Conservation (phyloP, 1,284 basidiomycete species). For the Puccinia horiana region DNA sequence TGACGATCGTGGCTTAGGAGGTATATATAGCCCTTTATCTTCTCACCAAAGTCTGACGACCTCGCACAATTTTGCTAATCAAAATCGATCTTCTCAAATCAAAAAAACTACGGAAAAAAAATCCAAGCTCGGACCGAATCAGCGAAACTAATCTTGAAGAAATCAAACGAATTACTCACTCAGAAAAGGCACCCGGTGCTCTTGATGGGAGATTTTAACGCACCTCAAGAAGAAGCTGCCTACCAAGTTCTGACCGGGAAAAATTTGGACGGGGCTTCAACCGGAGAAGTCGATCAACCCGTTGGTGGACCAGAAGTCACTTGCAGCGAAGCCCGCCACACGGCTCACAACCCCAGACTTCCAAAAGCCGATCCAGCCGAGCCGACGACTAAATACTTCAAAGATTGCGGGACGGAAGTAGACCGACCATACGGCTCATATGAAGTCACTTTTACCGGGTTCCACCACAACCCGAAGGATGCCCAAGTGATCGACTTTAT, state of each 20-base stretch:
- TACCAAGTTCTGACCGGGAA: constrained; percentile 53
- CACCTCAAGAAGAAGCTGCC: constrained; percentile 46
- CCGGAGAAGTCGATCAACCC: not conserved
- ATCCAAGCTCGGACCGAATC: constrained; percentile 50
- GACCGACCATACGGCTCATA: constrained; percentile 51
- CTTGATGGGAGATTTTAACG: constrained; percentile 54
- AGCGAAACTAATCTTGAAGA: constrained; percentile 51
- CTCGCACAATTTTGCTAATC: not conserved
- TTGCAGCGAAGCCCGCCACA: not conserved
- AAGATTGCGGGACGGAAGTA: not conserved
- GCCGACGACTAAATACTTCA: not conserved
- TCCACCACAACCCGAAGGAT: constrained; percentile 42
- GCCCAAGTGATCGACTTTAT: constrained; percentile 53
- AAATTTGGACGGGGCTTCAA: not conserved
- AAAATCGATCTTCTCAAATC: not conserved
- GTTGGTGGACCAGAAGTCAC: not conserved
- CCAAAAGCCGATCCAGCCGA: not conserved
- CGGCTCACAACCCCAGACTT: not conserved
- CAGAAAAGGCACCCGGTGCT: constrained; percentile 49
- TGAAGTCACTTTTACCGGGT: constrained; percentile 54
- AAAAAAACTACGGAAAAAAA: not conserved
- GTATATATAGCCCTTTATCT: not conserved
- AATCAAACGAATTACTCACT: not conserved
- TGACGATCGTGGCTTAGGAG: constrained; percentile 52
- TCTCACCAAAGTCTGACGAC: too few species aligned